phyloP scores from a whole-genome alignment of 2,329 filamentous ascomycete genomes.

The Hymenoscyphus linearis region DNA sequence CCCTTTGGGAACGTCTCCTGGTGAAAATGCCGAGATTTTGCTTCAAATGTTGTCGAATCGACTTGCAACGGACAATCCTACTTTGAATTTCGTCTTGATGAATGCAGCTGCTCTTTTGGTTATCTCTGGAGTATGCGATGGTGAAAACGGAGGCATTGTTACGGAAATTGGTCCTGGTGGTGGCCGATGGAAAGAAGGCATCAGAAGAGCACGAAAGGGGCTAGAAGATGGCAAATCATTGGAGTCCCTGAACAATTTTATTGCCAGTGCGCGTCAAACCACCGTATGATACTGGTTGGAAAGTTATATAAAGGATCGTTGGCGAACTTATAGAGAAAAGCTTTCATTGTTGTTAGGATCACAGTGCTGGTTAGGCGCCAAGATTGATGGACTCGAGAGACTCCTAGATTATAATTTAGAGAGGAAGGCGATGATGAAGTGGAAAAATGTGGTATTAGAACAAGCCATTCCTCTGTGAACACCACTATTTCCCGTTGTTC shows the following conservation, averaged over 20 bases:
- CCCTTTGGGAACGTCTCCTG: constrained; percentile 77
- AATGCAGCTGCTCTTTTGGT: constrained; percentile 89
- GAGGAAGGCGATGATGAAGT: too few species aligned
- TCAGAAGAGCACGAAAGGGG: constrained; percentile 84
- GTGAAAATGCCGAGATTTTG: constrained; percentile 82
- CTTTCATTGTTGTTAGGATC: too few species aligned
- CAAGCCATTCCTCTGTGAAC: too few species aligned
- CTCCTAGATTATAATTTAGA: too few species aligned
- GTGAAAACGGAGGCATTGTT: constrained; percentile 76
- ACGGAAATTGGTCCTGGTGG: constrained; percentile 78
- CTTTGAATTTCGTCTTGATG: constrained; percentile 89
- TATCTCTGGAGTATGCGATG: constrained; percentile 79
- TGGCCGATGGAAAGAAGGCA: constrained; percentile 90
- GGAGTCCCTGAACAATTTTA: constrained; percentile 76
- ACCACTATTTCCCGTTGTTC: too few species aligned
- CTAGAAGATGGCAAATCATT: constrained; percentile 79
- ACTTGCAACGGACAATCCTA: constrained; percentile 69
- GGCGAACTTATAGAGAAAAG: too few species aligned
- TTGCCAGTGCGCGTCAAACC: constrained; percentile 37
- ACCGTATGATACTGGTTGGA: background rate
- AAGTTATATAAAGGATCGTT: too few species aligned
- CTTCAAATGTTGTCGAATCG: constrained; percentile 70
- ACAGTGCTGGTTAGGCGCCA: too few species aligned
- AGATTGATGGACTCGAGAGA: too few species aligned
- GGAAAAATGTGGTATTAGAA: too few species aligned